Percentiles rank a stretch among this genome's conserved stretches.
phyloP scores from a whole-genome alignment of 208 protist species.

The Lotmaria passim region DNA sequence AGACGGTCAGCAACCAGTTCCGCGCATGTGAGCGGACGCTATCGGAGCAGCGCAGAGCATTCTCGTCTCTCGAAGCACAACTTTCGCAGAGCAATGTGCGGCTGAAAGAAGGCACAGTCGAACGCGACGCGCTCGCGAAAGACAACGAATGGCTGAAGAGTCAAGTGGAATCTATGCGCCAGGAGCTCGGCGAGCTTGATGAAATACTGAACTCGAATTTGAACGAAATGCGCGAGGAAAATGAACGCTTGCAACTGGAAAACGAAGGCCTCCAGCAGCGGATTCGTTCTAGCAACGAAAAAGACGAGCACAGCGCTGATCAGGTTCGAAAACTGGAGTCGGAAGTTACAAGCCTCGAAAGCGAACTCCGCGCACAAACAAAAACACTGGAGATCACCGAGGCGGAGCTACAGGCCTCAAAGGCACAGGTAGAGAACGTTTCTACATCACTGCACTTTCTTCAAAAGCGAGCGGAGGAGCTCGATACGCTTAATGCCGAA shows the following conservation, averaged over 20 bases:
- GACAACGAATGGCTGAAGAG: constrained; percentile 74
- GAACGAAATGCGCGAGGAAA: constrained; percentile 81
- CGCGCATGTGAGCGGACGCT: constrained; percentile 19
- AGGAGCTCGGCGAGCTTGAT: constrained; percentile 76
- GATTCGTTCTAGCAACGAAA: constrained; percentile 25
- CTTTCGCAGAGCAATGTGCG: constrained; percentile 10
- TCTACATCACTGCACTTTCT: constrained; percentile 16
- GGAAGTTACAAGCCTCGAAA: constrained; percentile 5
- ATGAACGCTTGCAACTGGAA: constrained; percentile 54
- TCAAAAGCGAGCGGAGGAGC: constrained; percentile 23
- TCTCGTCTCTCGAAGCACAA: constrained; percentile 27
- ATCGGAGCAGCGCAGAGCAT: constrained; percentile 23
- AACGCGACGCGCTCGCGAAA: constrained; percentile 25
- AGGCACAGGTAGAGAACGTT: constrained; percentile 35
- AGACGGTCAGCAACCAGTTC: constrained; percentile 1
- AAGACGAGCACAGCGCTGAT: neutral
- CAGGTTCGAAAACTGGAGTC: neutral
- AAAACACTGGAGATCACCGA: constrained; percentile 67
- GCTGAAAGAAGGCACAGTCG: constrained; percentile 9
- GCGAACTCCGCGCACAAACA: constrained; percentile 40
- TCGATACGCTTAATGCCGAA: constrained; percentile 18
- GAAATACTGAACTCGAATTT: constrained; percentile 70
- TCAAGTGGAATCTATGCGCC: constrained; percentile 72
- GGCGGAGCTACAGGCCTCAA: constrained; percentile 42
- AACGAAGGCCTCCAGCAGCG: constrained; percentile 43